These are phyloP conservation scores for Aspergillus fischeri DNA, from an alignment of 2,329 filamentous ascomycete genomes.

Conservation along the genomic window DNA sequence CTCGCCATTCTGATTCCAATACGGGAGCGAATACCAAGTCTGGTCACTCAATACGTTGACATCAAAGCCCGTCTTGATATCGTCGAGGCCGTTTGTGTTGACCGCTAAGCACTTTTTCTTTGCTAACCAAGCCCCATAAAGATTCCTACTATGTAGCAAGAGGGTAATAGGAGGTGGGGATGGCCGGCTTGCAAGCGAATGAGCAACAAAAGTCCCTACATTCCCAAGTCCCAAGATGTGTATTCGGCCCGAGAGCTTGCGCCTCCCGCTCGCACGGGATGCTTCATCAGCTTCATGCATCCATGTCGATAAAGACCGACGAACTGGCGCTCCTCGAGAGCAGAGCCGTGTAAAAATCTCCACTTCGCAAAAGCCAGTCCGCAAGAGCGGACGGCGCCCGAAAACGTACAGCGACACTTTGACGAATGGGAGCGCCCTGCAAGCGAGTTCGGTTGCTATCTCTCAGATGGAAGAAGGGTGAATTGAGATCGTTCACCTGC, in stretches of 20 bases:
- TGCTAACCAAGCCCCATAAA: constrained; percentile 33
- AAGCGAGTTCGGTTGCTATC: neutral
- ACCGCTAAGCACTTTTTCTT: constrained; percentile 32
- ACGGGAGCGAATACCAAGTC: constrained; percentile 31
- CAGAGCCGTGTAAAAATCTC: constrained; percentile 4
- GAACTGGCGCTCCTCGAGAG: neutral
- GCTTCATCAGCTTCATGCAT: constrained; percentile 23
- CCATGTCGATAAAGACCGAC: constrained; percentile 25
- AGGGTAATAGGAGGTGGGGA: constrained; percentile 71
- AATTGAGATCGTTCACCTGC: neutral
- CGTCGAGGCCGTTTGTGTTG: constrained; percentile 37
- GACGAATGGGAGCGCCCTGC: constrained; percentile 7
- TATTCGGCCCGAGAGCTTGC: constrained; percentile 50
- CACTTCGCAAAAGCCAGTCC: constrained; percentile 20
- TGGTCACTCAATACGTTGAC: constrained; percentile 35
- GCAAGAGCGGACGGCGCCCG: constrained; percentile 29
- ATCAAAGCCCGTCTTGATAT: constrained; percentile 42
- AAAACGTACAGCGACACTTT: constrained; percentile 34
- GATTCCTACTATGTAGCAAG: constrained; percentile 60
- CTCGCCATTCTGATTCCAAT: constrained; percentile 16
- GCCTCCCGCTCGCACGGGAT: constrained; percentile 14
- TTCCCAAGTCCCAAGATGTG: constrained; percentile 79
- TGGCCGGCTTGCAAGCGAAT: constrained; percentile 59
- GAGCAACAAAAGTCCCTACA: constrained; percentile 74
- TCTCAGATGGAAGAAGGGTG: neutral